These are phyloP conservation scores for Alternaria brassicicola DNA, from an alignment of 2,329 filamentous ascomycete species.

Conservation along the genomic window DNA sequence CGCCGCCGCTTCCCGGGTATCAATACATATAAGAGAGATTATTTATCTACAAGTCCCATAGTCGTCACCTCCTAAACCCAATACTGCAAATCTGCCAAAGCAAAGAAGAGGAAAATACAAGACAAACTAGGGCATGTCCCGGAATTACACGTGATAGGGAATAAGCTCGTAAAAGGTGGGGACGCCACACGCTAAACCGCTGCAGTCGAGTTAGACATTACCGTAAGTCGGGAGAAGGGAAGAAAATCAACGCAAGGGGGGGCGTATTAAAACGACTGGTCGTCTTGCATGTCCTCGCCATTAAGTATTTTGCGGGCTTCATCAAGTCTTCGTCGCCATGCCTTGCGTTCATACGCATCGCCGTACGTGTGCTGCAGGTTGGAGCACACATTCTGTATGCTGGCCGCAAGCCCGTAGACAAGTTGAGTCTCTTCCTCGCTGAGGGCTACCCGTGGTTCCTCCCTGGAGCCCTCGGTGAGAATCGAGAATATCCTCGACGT, in stretches of 20 bases:
- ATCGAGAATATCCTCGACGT: conserved; percentile 51
- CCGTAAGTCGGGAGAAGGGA: conserved; percentile 12
- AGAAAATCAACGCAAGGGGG: conserved; percentile 2
- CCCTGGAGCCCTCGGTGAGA: conserved; percentile 45
- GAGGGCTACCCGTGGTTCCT: conserved; percentile 47
- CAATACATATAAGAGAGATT: conserved; percentile 33
- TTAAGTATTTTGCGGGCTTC: conserved; percentile 75
- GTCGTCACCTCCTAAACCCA: conserved; percentile 16
- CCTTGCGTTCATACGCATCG: conserved; percentile 63
- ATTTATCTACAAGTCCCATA: conserved; percentile 20
- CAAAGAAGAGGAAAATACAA: neutral
- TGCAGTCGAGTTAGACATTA: conserved; percentile 42
- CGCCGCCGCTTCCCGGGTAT: conserved; percentile 34
- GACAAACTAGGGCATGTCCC: neutral
- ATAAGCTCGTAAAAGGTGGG: conserved; percentile 8
- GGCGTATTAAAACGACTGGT: conserved; percentile 29
- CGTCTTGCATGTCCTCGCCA: conserved; percentile 59
- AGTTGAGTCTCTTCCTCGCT: conserved; percentile 63
- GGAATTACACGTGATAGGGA: conserved; percentile 14
- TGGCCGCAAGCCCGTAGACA: conserved; percentile 57
- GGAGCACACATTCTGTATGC: conserved; percentile 60
- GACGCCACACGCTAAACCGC: conserved; percentile 30
- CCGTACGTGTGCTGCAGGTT: conserved; percentile 56
- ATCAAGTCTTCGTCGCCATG: conserved; percentile 75
- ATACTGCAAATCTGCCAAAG: conserved; percentile 2